Conservation (phyloP, 345 rosid genomes). For the Passiflora organensis region DNA sequence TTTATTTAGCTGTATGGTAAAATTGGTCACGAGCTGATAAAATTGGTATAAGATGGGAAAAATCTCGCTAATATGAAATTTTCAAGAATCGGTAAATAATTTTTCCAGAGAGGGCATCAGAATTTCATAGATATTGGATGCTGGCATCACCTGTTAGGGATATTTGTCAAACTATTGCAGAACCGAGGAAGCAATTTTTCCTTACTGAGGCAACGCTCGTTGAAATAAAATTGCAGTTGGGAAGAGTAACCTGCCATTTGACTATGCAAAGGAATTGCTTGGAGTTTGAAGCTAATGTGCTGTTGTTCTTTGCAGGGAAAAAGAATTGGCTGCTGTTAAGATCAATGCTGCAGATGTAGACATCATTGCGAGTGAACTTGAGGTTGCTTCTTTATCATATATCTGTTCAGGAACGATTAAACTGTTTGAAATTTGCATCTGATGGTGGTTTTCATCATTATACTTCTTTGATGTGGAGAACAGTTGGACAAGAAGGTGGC, state of each 20-base stretch:
- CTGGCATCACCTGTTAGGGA: too few relatives aligned
- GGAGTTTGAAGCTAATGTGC: background rate
- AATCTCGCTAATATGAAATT: too few relatives aligned
- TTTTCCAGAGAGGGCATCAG: too few relatives aligned
- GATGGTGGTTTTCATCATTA: constrained; percentile 12
- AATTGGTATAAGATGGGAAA: too few relatives aligned
- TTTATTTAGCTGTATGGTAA: too few relatives aligned
- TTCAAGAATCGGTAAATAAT: too few relatives aligned
- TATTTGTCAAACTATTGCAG: too few relatives aligned
- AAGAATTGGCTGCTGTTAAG: constrained; percentile 94
- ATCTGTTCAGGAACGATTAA: background rate
- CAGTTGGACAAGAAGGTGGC: constrained; percentile 88
- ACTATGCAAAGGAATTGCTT: background rate
- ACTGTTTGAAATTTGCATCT: background rate
- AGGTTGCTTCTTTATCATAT: constrained; percentile 42
- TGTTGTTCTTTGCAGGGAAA: constrained; percentile 72
- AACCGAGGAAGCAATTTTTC: too few relatives aligned
- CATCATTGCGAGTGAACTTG: constrained; percentile 84
- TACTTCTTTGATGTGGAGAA: constrained; percentile 7
- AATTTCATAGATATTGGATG: too few relatives aligned
- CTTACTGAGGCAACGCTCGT: too few relatives aligned
- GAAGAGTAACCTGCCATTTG: background rate
- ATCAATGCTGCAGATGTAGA: constrained; percentile 87
- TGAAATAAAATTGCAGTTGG: too few relatives aligned
- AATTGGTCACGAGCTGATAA: too few relatives aligned